phyloP scores from a whole-genome alignment of 768 basidiomycete species.

The Suillus variegatus region DNA sequence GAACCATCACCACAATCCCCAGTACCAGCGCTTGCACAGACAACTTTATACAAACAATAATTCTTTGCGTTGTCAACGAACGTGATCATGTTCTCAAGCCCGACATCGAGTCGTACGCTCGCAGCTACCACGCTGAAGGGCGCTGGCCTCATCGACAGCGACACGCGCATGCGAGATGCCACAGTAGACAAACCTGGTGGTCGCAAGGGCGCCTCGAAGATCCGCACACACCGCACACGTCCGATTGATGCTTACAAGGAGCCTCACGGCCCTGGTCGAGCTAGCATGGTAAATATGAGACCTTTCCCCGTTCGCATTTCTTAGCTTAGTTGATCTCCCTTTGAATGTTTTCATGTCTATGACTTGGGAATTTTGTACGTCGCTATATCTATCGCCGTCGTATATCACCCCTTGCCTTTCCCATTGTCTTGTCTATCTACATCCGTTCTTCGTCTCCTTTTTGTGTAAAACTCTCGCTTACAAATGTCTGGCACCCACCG shows the following conservation, averaged over 20 bases:
- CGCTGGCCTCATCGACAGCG: slow-evolving; percentile 77
- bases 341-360: slow-evolving; percentile 14
- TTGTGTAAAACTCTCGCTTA: slow-evolving; percentile 26
- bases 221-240: slow-evolving; percentile 60
- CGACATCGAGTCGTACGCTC: slow-evolving; percentile 58
- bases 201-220: slow-evolving; percentile 66
- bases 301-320: slow-evolving; percentile 26
- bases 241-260: slow-evolving; percentile 60
- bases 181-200: slow-evolving; percentile 67
- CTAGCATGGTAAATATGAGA: slow-evolving; percentile 69
- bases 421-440: slow-evolving; percentile 2
- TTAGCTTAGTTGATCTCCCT: slow-evolving; percentile 21
- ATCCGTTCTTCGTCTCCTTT: slow-evolving; percentile 25
- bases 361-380: slow-evolving; percentile 6
- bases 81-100: slow-evolving; percentile 57
- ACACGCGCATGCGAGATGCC: slow-evolving; percentile 73
- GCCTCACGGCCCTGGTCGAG: slow-evolving; percentile 44
- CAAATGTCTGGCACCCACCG: slow-evolving; percentile 27
- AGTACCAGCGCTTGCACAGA: neutral
- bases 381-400: slow-evolving; percentile 5
- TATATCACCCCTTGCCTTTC: slow-evolving; percentile 5
- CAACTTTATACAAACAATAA: neutral
- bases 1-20: slow-evolving; percentile 15
- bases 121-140: slow-evolving; percentile 63
- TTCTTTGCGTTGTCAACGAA: neutral